Percentiles rank a stretch among this genome's conserved stretches.
phyloP scores from a whole-genome alignment of 2,329 filamentous ascomycete species.

The Scedosporium apiospermum region DNA sequence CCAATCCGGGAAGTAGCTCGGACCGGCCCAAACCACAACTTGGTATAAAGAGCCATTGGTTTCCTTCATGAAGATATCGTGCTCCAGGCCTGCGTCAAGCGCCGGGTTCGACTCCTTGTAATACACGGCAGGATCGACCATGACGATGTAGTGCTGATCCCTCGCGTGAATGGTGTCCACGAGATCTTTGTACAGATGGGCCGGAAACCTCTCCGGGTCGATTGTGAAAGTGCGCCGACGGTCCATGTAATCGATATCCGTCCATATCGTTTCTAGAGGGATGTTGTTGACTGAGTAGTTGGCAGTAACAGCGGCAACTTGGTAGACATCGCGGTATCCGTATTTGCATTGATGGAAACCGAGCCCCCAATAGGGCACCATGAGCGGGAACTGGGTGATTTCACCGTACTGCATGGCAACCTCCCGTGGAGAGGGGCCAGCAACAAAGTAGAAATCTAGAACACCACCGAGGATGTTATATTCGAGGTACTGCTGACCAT shows the following conservation, averaged over 20 bases:
- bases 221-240: slow-evolving; percentile 44
- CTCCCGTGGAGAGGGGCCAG: slow-evolving; percentile 44
- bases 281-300: slow-evolving; percentile 56
- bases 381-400: slow-evolving; percentile 42
- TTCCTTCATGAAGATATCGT: slow-evolving; percentile 36
- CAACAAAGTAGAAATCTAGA: slow-evolving; percentile 56
- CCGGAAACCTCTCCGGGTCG: slow-evolving; percentile 54
- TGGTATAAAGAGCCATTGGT: slow-evolving; percentile 44
- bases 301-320: slow-evolving; percentile 53
- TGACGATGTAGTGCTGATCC: slow-evolving; percentile 63
- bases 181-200: slow-evolving; percentile 53
- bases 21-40: slow-evolving; percentile 72
- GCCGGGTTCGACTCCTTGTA: slow-evolving; percentile 32
- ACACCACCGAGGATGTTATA: slow-evolving; percentile 68
- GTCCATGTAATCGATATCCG: slow-evolving; percentile 14
- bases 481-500: slow-evolving; percentile 56
- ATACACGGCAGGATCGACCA: slow-evolving; percentile 63
- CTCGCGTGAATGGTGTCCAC: slow-evolving; percentile 56
- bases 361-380: slow-evolving; percentile 53
- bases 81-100: slow-evolving; percentile 28
- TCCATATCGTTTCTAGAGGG: slow-evolving; percentile 42
- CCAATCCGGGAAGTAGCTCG: slow-evolving; percentile 67
- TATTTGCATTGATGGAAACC: slow-evolving; percentile 48
- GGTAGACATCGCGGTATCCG: slow-evolving; percentile 51
- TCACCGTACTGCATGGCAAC: slow-evolving; percentile 47